Conservation (phyloP, 2,329 filamentous ascomycete genomes). For the Pestalotiopsis sp. region DNA sequence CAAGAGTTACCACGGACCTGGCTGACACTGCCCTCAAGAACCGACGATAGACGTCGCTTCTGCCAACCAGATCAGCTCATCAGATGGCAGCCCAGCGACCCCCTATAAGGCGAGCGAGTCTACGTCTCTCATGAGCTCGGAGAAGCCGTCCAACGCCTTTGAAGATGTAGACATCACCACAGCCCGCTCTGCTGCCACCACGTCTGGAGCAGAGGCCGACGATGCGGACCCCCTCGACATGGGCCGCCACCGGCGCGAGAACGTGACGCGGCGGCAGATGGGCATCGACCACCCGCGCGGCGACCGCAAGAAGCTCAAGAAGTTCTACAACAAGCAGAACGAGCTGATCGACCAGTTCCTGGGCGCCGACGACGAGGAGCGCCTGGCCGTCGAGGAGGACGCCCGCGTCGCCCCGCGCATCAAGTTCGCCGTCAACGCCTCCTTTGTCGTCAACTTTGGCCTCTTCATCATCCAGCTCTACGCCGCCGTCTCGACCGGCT, state of each 20-base stretch:
- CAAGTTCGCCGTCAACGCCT: constrained; percentile 53
- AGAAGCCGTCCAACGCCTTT: neutral
- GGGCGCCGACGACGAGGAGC: constrained; percentile 55
- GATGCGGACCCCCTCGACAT: constrained; percentile 38
- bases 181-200: constrained; percentile 1
- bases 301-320: constrained; percentile 42
- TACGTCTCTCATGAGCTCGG: neutral
- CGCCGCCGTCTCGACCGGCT: constrained; percentile 57
- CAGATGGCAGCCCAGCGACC: neutral
- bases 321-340: constrained; percentile 49
- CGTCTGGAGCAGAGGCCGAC: constrained; percentile 19
- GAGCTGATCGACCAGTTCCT: constrained; percentile 53
- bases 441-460: constrained; percentile 51
- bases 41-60: neutral
- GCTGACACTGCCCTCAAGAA: constrained; percentile 8
- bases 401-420: constrained; percentile 50
- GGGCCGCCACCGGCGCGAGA: constrained; percentile 39
- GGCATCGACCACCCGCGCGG: constrained; percentile 46
- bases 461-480: constrained; percentile 60
- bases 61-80: constrained; percentile 2
- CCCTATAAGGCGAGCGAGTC: neutral
- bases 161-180: neutral
- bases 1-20: neutral
- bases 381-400: constrained; percentile 49
- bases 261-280: constrained; percentile 45